Evolutionary conservation across 176 grass and related monocot genomes (phyloP), one percentile per base, ranked within the genome.

Genomic region (Poa pratensis): DNA sequence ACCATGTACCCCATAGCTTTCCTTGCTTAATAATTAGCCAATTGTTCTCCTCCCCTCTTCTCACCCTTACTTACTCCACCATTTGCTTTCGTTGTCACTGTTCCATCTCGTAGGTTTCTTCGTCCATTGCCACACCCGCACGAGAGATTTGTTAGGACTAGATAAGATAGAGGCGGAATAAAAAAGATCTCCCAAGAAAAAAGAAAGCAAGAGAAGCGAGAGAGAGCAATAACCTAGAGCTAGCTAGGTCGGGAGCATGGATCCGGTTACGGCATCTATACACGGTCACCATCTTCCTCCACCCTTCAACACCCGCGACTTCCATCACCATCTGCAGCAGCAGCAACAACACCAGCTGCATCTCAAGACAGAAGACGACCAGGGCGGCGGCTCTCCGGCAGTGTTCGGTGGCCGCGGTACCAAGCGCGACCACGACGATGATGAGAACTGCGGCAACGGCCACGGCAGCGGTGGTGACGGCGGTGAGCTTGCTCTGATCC

Each of bases 281-380:
- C 85, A 91, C 76, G 89, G 82, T 73, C 94, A 96, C 78, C 94
- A 93, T 84, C 94, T 97, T 78, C 94, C 94, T 83, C 91, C 94
- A 19, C 91, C 94, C 0, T 97, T 97, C 81, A 92, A 97, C 87
- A 97, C 86, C 86, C 94, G 91, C 6, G 91, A 94, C 22, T 97
- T 97, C 62, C 89, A 97, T 69, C 89, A 86, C 79, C 88, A 90
- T 57, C 79, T 89, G 81, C 94, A 90, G 75, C 91, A 88, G 82
- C 91, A 88, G 82, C 91, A 91, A 10, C 87, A 87, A 28, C 82
- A 87, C 59, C 87, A 92, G 17, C 83, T 79, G 60, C 89, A 90
- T 17, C 89, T 92, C 8, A 94, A 91, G 85, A 75, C 89, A 5
- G 94, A 94, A 64, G 94, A 97, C 42, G 94, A 92, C 61, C 89